Base-by-base conservation (phyloP, 345 rosid species). In the Chamaenerion angustifolium region DNA sequence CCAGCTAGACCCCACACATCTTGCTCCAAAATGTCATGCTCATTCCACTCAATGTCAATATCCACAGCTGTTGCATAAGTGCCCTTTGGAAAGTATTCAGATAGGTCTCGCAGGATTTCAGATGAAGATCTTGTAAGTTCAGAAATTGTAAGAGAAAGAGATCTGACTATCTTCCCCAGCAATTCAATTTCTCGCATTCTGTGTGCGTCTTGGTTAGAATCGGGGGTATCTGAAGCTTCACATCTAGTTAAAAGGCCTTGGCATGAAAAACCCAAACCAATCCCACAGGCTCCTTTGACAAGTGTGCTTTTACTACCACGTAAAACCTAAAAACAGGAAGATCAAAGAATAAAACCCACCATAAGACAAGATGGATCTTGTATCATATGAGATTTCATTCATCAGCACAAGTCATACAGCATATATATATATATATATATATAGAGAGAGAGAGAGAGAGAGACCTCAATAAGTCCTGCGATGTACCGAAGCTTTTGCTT, bases 1-100 rank as follows among this genome's bases (percentile, higher is more conserved):
- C 98, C 98, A 67, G 84, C 75, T 62, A 83, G 75, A 58, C 98
- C 98, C 95, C 95, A 90, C 45, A 67, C 65, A 72, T 90, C 95
- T 71, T 85, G 85, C 72, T 79, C 94, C 63, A 79, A 58, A 35
- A 76, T 76, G 64, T 73, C 77, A 58, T 69, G 65, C 54, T 69
- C 82, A 61, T 54, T 63, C 53, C 61, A 54, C 40, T 72, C 74
- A 55, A 79, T 56, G 70, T 50, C 53, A 47, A 57, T 44, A 63
- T 68, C 54, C 27, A 42, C 54, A 47, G 56, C 64, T 13, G 16
- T 53, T 57, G 64, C 76, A 59, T 52, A 56, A 49, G 52, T 57
- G 21, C 51, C 68, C 43, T 40, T 61, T 25, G 85, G 72, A 47
- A 80, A 74, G 56, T 62, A 42, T 31, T 61, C 62, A 43, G 73